Evolutionary conservation across 2,329 filamentous ascomycete species (phyloP).

Genomic region (Colletotrichum tabaci): DNA sequence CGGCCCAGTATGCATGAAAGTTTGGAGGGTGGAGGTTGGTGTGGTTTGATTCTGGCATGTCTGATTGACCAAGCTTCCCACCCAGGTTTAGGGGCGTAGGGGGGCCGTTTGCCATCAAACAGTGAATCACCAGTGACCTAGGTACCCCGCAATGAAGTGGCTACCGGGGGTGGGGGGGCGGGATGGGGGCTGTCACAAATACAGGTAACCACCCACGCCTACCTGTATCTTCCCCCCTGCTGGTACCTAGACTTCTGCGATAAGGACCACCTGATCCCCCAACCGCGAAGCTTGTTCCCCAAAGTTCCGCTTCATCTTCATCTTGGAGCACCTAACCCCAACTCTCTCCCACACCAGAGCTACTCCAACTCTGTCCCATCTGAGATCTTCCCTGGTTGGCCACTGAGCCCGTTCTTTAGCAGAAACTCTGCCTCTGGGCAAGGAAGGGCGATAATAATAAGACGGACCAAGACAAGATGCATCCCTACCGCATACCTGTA

Average conservation of each 20-base stretch:
- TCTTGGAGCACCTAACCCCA: constrained; percentile 3
- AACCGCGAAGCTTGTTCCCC: constrained; percentile 8
- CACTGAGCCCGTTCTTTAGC: background rate
- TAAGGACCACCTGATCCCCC: constrained; percentile 7
- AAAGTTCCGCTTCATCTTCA: background rate
- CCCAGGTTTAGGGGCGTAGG: background rate
- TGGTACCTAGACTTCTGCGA: background rate
- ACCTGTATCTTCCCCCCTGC: no score
- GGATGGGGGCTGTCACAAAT: no score
- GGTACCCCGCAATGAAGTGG: background rate
- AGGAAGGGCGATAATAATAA: background rate
- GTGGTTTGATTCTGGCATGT: background rate
- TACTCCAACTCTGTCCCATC: background rate
- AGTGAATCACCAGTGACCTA: no score
- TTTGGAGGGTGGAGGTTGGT: constrained; percentile 7
- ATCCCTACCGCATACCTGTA: background rate
- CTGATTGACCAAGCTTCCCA: background rate
- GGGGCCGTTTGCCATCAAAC: background rate
- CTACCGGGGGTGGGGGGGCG: background rate
- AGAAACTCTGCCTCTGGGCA: background rate
- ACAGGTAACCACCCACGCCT: no score
- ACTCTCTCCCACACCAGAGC: background rate
- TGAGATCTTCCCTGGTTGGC: background rate
- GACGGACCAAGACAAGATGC: background rate
- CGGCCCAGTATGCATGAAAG: background rate